Base-by-base conservation (phyloP, 1,284 basidiomycete genomes). In the Malassezia cuniculi region DNA sequence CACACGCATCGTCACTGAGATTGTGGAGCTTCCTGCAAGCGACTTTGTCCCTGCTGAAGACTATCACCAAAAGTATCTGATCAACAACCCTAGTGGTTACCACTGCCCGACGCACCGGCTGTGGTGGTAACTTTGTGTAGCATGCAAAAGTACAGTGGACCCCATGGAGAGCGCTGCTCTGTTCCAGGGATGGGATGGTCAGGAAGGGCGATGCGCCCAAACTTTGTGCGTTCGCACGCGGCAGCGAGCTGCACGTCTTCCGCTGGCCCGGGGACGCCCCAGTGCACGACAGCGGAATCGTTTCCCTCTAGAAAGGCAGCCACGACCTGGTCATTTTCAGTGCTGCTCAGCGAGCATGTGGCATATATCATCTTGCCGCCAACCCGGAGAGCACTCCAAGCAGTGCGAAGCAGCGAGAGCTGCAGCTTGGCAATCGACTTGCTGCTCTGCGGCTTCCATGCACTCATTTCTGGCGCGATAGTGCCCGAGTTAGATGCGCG, bases 1-100 rank as follows among this genome's bases (percentile, higher is more conserved):
- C 25, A 60, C 74, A 69, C 78, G 75, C 62, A 85, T 95, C 43
- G 80, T 79, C 1, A 93, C 87, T 0, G 40, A 51, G 27, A 55
- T 66, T 31, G 52, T 61, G 46, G 35, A 54, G 19, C 16, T 38
- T 1, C 44, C 41, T 1, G 39, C 20, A 7, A 26, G 32, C 5
- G 41, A 39, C 20, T 54, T 55, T 24, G 49, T 57, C 50, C 41
- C 39, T 12, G 64, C 62, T 8, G 64, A 65, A 22, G 45, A 54
- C 27, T 63, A 65, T 29, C 64, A 66, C 41, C 64, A 66, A 37
- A 47, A 57, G 36, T 65, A 65, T 36, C 40, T 65, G 21, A 44
- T 57, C 36, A 58, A 55, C 34, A 48, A 59, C 35, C 59, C 59
- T 2, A 54, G 50, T 24, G 59, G 59, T 25, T 61, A 61, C 39